Evolutionary conservation across 352 stramenopile species (phyloP).

Genomic region (Globisporangium abappressorium): DNA sequence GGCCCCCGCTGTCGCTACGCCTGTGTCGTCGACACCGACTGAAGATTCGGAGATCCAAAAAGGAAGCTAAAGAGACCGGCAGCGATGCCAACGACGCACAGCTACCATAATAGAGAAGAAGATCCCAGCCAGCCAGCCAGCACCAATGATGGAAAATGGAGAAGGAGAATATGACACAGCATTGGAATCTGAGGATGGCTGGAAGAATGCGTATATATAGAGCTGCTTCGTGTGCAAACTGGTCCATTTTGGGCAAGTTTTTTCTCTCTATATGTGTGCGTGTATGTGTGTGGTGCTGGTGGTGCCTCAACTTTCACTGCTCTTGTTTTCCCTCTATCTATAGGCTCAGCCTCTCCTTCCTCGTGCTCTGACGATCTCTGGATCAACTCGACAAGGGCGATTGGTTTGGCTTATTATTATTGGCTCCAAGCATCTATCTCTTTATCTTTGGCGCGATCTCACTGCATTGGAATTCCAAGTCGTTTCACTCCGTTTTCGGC

Average conservation of each 20-base stretch:
- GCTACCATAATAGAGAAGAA: neutral
- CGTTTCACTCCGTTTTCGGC: neutral
- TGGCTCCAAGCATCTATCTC: neutral
- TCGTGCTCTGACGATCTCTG: neutral
- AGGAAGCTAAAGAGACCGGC: neutral
- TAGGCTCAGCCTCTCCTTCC: neutral
- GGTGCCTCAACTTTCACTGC: neutral
- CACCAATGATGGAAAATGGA: neutral
- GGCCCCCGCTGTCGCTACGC: neutral
- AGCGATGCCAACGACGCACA: neutral
- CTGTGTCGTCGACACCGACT: neutral
- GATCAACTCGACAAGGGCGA: neutral
- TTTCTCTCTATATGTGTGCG: neutral
- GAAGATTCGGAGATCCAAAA: slow-evolving; percentile 1
- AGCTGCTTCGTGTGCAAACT: neutral
- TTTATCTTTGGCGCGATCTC: neutral
- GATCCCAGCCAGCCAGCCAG: neutral
- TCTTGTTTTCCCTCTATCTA: neutral
- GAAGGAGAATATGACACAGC: neutral
- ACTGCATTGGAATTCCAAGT: neutral
- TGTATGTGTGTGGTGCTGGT: neutral
- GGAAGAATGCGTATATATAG: neutral
- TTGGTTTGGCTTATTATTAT: neutral
- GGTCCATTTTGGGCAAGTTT: neutral
- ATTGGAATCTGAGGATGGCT: neutral